phyloP scores from a whole-genome alignment of 2,329 filamentous ascomycete genomes.

The Dactylellina haptotyla region DNA sequence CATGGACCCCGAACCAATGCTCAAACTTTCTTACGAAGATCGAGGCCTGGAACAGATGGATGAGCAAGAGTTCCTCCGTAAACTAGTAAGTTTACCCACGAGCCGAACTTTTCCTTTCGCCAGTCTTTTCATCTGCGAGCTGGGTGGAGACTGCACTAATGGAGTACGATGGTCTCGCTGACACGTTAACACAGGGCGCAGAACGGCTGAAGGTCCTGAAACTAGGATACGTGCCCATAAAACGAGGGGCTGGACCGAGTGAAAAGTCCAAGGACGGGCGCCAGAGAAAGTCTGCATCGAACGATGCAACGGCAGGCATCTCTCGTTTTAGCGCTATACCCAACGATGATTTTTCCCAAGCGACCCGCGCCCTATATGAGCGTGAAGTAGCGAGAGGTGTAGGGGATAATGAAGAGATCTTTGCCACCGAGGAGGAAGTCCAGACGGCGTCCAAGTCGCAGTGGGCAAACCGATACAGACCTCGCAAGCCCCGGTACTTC shows the following conservation, averaged over 20 bases:
- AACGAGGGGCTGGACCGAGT: conserved; percentile 63
- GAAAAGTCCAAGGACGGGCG: conserved; percentile 59
- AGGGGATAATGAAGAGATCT: conserved; percentile 93
- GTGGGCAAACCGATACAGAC: conserved; percentile 86
- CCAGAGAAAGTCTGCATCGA: conserved; percentile 55
- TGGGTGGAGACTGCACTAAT: conserved; percentile 29
- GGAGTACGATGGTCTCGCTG: conserved; percentile 31
- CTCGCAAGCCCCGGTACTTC: conserved; percentile 94
- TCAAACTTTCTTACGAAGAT: conserved; percentile 73
- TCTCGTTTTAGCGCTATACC: conserved; percentile 74
- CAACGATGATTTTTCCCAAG: conserved; percentile 84
- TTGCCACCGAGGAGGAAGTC: conserved; percentile 86
- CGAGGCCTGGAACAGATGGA: conserved; percentile 70
- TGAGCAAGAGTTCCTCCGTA: conserved; percentile 69
- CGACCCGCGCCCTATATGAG: conserved; percentile 88
- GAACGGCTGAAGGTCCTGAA: conserved; percentile 72
- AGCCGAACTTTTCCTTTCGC: not conserved
- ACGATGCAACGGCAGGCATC: conserved; percentile 60
- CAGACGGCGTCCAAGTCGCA: conserved; percentile 71
- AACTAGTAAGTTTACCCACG: conserved; percentile 62
- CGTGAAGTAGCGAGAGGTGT: conserved; percentile 91
- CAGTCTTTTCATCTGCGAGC: conserved; percentile 1
- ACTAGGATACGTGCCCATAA: conserved; percentile 73
- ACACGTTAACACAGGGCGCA: conserved; percentile 61
- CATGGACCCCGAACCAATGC: conserved; percentile 73